These are phyloP conservation scores for Moelleriella libera DNA, from an alignment of 2,329 filamentous ascomycete species.

Conservation along the genomic window DNA sequence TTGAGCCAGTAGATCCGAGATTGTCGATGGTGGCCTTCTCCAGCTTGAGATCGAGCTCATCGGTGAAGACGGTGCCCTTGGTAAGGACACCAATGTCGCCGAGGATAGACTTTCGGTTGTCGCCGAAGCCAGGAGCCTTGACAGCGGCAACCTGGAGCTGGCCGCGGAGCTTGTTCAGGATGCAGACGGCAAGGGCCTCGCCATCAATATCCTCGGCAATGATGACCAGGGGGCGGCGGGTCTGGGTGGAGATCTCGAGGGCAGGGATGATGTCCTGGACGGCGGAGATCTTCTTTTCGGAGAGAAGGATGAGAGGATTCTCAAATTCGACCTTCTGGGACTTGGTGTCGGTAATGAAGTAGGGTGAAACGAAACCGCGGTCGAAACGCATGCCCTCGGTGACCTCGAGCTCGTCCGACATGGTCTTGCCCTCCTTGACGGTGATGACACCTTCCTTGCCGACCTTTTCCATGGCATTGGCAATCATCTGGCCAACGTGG, in stretches of 20 bases:
- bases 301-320: constrained; percentile 96
- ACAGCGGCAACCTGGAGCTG: constrained; percentile 97
- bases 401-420: constrained; percentile 93
- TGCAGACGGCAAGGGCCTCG: constrained; percentile 96
- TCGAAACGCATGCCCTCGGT: constrained; percentile 99
- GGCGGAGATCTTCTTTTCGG: constrained; percentile 99
- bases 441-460: constrained; percentile 99
- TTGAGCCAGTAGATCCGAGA: constrained; percentile 92
- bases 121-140: constrained; percentile 97
- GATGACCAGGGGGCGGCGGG: constrained; percentile 91
- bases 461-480: constrained; percentile 98
- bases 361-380: constrained; percentile 94
- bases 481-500: constrained; percentile 90
- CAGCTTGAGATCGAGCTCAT: constrained; percentile 97
- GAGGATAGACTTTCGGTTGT: constrained; percentile 99
- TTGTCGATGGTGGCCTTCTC: constrained; percentile 94
- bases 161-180: constrained; percentile 98
- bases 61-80: constrained; percentile 93
- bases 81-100: constrained; percentile 92
- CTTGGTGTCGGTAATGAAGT: constrained; percentile 99
- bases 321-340: constrained; percentile 98
- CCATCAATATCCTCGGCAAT: constrained; percentile 99
- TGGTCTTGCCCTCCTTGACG: constrained; percentile 99
- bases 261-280: constrained; percentile 98
- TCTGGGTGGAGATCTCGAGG: constrained; percentile 90